These are phyloP conservation scores for Aphanomyces stellatus DNA, from an alignment of 352 stramenopile species.

Conservation along the genomic window DNA sequence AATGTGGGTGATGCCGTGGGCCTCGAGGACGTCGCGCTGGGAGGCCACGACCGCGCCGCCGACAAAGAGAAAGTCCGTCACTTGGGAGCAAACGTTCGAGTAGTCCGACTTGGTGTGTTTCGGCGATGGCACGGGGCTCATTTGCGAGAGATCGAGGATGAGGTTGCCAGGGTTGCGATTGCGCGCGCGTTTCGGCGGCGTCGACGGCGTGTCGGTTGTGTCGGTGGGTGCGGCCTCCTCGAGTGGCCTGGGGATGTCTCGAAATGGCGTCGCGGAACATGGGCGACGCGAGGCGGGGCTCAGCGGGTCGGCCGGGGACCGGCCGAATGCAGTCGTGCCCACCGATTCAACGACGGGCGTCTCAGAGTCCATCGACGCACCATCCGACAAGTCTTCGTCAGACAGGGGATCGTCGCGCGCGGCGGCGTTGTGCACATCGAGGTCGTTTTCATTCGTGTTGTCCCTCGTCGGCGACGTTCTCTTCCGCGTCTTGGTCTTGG, in stretches of 20 bases:
- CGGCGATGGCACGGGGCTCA: conserved; percentile 35
- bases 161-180: conserved; percentile 74
- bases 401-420: background rate
- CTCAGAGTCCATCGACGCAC: no score
- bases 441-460: no score
- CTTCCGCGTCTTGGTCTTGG: conserved; percentile 4
- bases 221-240: background rate
- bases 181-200: conserved; percentile 34
- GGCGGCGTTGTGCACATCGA: background rate
- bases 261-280: no score
- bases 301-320: no score
- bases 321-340: no score
- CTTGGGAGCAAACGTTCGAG: conserved; percentile 57
- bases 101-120: conserved; percentile 35
- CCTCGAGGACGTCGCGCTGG: conserved; percentile 53
- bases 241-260: no score
- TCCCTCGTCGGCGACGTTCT: no score
- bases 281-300: no score
- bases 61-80: conserved; percentile 85
- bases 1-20: conserved; percentile 80
- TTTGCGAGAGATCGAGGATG: conserved; percentile 69
- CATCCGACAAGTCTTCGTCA: background rate
- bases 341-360: no score
- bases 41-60: conserved; percentile 70
- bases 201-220: conserved; percentile 11